Base-by-base conservation (phyloP, 352 stramenopile genomes). In the Elongisporangium anandrum region DNA sequence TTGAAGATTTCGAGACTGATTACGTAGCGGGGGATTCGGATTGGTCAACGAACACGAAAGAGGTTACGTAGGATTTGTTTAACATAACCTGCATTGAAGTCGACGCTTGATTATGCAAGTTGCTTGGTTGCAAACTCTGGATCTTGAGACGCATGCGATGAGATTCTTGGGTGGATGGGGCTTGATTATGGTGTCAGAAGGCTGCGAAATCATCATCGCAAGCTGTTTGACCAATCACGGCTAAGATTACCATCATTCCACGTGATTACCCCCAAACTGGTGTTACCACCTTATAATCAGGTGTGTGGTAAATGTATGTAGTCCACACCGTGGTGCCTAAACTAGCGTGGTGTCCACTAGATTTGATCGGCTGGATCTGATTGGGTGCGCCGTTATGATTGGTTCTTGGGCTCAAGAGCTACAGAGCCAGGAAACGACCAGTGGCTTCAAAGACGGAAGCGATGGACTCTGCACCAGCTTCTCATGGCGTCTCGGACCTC, bases 401-500 rank as follows among this genome's bases (percentile, higher is more conserved):
- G 34, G 34, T 45, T 45, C 34, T 45, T 45, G 34, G 34, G 34
- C 34, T 45, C 34, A 45, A 45, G 10, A 45, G 10, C 34, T 15
- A 45, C 34, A 15, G 34, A 45, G 34, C 34, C 34, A 45, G 10
- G 34, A 45, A 17, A 45, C 34, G 7, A 45, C 34, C 34, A 45
- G 34, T 45, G 34, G 34, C 34, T 45, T 45, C 34, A 45, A 45
- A 45, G 7, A 45, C 34, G 34, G 10, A 45, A 45, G 34, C 34
- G 34, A 12, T 21, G 15, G 13, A 29, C 19, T 24, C 59, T 17
- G 49, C 41, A 50, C 26, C 50, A 19, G 19, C 15, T 41, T 38
- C 20, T 22, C 38, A 51, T 4, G 56, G 38, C 8, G 54, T 69
- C n/a, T 83, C 75, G 19, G 79, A 88, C 61, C 57, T 88, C 19